Base-by-base conservation (phyloP, 352 stramenopile species). In the Phytophthora multivora region DNA sequence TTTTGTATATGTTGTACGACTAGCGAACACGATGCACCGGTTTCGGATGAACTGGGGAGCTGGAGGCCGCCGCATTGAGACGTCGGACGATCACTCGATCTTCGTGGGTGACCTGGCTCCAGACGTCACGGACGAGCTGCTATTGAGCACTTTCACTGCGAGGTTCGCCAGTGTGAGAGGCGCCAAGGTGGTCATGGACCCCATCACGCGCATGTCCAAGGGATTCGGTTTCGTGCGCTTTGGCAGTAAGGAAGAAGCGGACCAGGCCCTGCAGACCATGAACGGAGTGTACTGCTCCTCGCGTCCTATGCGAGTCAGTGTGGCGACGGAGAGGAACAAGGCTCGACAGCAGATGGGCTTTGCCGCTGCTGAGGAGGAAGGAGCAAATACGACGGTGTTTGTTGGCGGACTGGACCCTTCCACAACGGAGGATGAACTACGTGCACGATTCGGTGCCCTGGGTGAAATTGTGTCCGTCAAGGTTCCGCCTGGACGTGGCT, bases 191-290 rank as follows among this genome's bases (percentile, higher is more conserved):
- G 89, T 98, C 36, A 92, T 95, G 45, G 92, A 98, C 59, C 76
- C 84, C 16, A 63, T 92, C 13, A 97, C 90, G 30, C 86, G 91
- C 18, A 91, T 91, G 75, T 92, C 90, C 23, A 97, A 97, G 69
- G 90, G 91, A 30, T 98, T 97, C 60, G 91, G 91, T 21, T 98
- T 98, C 58, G 90, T 98, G 33, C 86, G 91, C 19, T 97, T 98
- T 66, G 74, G 76, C 12, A 77, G 77, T 52, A 96, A 97, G 53
- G 81, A 95, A 13, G 91, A 98, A 49, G 87, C 89, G 11, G 86
- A 97, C 31, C 77, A 87, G 63, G 91, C 91, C 9, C 59, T 98
- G 49, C 83, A 91, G 67, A 91, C 84, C 16, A 97, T 98, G 91
- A 93, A 95, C 56, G 91, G 90, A 33, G 85, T 95, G 3, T 92